Conservation (phyloP, 139 green algal genomes). For the Ettlia oleoabundans region DNA sequence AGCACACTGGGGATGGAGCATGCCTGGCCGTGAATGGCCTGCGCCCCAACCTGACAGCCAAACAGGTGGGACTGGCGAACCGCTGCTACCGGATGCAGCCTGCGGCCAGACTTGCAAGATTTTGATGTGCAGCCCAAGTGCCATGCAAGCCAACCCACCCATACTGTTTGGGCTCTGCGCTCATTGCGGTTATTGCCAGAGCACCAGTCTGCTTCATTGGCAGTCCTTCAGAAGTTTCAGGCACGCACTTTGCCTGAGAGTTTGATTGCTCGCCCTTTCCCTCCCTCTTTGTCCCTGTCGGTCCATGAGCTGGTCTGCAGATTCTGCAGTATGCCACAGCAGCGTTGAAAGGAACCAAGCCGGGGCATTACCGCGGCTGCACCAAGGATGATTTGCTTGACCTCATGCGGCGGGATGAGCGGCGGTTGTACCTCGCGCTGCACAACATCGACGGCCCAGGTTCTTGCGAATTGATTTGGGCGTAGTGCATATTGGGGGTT, state of each 20-base stretch:
- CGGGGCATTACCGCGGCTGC: neutral
- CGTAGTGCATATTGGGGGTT: too few relatives aligned
- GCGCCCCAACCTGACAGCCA: slow-evolving; percentile 48
- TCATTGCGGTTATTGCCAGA: too few relatives aligned
- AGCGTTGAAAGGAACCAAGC: neutral
- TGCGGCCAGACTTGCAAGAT: neutral
- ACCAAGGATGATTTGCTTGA: slow-evolving; percentile 41
- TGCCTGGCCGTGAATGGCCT: slow-evolving; percentile 67
- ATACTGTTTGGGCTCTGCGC: too few relatives aligned
- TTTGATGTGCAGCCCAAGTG: too few relatives aligned
- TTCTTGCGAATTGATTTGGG: too few relatives aligned
- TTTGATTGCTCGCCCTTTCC: neutral
- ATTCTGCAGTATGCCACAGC: neutral
- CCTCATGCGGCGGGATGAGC: slow-evolving; percentile 25
- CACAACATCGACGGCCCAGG: slow-evolving; percentile 90
- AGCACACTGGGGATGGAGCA: slow-evolving; percentile 36
- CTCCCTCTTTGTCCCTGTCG: neutral
- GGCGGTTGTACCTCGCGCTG: slow-evolving; percentile 77
- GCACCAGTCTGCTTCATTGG: too few relatives aligned
- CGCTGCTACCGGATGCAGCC: neutral
- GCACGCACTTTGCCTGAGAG: neutral
- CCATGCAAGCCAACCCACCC: too few relatives aligned
- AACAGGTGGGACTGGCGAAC: slow-evolving; percentile 39
- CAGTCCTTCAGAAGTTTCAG: too few relatives aligned
- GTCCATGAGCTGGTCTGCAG: neutral